Conservation (phyloP, 495 filamentous ascomycete species). For the Cercophora samala region DNA sequence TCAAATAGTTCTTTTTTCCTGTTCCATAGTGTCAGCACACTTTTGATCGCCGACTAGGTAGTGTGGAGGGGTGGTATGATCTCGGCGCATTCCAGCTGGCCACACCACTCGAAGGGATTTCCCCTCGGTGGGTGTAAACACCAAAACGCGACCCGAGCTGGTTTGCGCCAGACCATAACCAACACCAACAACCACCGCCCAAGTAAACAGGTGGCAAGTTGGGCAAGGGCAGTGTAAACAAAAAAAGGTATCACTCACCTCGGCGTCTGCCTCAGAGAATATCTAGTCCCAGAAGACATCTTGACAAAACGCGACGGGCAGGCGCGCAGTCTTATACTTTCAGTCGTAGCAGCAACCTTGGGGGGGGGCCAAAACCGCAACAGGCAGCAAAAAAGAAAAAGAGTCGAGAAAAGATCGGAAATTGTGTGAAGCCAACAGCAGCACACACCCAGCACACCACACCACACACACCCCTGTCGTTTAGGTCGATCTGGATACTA, state of each 20-base stretch:
- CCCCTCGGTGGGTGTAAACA: neutral
- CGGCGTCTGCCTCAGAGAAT: conserved; percentile 51
- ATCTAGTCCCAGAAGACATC: conserved; percentile 31
- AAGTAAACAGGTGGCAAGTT: neutral
- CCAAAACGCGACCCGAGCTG: neutral
- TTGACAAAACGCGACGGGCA: conserved; percentile 19
- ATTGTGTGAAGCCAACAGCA: neutral
- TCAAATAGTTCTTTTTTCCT: conserved; percentile 53
- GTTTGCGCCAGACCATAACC: neutral
- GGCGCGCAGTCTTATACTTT: conserved; percentile 20
- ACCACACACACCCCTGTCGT: neutral
- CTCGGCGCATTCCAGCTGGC: conserved; percentile 4
- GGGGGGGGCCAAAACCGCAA: neutral
- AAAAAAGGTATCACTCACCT: conserved; percentile 36
- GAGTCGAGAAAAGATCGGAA: neutral
- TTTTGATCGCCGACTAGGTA: neutral
- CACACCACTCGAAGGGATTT: neutral
- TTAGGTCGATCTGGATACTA: conserved; percentile 13
- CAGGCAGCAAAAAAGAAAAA: neutral
- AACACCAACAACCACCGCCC: neutral
- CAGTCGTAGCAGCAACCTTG: neutral
- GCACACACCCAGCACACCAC: neutral
- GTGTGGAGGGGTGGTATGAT: neutral
- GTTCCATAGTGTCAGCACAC: neutral
- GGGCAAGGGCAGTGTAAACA: neutral